Conservation (phyloP, 2,329 filamentous ascomycete species). For the Teratosphaeria pseudoeucalypti region DNA sequence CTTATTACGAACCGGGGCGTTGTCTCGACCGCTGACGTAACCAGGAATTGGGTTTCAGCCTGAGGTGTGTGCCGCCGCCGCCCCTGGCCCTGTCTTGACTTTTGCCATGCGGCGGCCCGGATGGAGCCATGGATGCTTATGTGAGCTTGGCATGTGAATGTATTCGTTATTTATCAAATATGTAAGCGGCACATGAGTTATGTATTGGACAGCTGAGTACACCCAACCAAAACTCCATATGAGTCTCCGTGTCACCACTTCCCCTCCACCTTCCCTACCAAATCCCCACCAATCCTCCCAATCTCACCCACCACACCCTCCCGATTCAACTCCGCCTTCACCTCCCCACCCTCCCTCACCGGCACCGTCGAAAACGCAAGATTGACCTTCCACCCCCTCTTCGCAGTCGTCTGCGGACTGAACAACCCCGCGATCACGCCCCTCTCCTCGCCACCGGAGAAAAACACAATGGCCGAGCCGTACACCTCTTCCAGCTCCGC, state of each 20-base stretch:
- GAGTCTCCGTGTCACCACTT: not conserved
- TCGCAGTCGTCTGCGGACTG: constrained; percentile 44
- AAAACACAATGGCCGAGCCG: constrained; percentile 64
- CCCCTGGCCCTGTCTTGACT: too few relatives aligned
- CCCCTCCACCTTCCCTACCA: constrained; percentile 57
- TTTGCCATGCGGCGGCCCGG: too few relatives aligned
- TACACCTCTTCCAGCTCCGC: constrained; percentile 59
- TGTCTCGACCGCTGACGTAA: too few relatives aligned
- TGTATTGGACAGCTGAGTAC: not conserved
- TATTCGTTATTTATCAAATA: too few relatives aligned
- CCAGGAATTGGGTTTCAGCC: too few relatives aligned
- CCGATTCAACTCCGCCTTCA: constrained; percentile 50
- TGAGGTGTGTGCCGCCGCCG: too few relatives aligned
- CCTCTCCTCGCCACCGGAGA: constrained; percentile 53
- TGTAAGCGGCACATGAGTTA: not conserved
- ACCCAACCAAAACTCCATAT: too few relatives aligned
- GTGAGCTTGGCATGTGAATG: too few relatives aligned
- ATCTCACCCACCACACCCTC: constrained; percentile 63
- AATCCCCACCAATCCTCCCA: constrained; percentile 46
- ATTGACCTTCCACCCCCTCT: constrained; percentile 58
- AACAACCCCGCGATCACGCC: constrained; percentile 54
- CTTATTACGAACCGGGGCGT: too few relatives aligned
- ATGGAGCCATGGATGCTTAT: too few relatives aligned
- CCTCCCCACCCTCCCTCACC: constrained; percentile 29
- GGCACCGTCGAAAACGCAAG: constrained; percentile 58